Conservation (phyloP, 176 grass and related monocot species). For the Zoysia pacifica region DNA sequence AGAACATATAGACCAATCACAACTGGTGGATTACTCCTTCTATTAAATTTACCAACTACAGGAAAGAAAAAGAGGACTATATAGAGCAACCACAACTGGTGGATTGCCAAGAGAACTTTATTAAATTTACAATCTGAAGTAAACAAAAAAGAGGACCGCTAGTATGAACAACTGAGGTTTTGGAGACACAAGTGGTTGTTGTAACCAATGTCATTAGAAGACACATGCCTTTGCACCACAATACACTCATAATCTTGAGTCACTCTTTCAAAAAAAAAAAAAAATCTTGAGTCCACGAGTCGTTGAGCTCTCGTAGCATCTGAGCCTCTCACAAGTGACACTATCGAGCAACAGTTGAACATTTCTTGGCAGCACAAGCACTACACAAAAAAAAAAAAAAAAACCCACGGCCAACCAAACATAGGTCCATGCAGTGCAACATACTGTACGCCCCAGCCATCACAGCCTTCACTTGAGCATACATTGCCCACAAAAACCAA, state of each 20-base stretch:
- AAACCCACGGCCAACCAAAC: background rate
- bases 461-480: background rate
- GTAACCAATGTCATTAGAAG: background rate
- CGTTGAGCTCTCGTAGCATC: background rate
- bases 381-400: background rate
- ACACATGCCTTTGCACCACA: background rate
- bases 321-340: background rate
- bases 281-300: background rate
- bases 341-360: background rate
- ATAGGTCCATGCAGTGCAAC: background rate
- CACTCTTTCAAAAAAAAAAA: no score
- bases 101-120: background rate
- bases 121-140: background rate
- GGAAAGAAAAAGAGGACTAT: background rate
- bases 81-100: no score
- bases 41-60: background rate
- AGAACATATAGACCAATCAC: background rate
- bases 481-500: background rate
- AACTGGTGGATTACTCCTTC: background rate
- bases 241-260: background rate
- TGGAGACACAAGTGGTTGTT: background rate
- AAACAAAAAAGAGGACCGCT: background rate
- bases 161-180: background rate
- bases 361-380: background rate
- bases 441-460: background rate